Evolutionary conservation across 106 monocot species (phyloP), one percentile per base, ranked within the genome.

Genomic region (Phalaenopsis equestris): DNA sequence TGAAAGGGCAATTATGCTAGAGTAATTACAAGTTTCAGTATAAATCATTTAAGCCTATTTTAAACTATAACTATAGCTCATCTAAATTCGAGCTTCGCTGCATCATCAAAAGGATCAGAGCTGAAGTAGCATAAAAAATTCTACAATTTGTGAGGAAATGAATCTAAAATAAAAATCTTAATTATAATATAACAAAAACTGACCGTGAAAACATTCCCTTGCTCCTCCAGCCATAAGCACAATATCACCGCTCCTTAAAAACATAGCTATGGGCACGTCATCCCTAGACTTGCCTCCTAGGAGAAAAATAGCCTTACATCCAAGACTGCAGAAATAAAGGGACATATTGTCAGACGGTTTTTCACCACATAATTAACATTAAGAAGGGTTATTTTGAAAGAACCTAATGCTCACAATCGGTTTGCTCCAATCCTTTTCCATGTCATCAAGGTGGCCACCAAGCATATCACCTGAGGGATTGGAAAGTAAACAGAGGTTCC

Each of bases 331-430:
- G 67, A 41, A 85, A 24, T 83, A 67, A 41, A 83, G 11, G 39
- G 36, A 77, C 37, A 78, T 36, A 3, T 56, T 30, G 64, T 77
- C 8, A 30, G 72, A 16, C 42, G 42, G 5, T 52, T n/a, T 61
- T 61, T 70, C 16, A 56, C 49, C 42, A 24, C 24, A 78, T 43
- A 42, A 65, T 47, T 16, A 79, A 61, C 57, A 67, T 75, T 6
- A 74, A 74, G n/a, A 48, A 41, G 42, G 9, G 11, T 21, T 76
- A 78, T 17, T 21, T 49, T 52, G 65, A 48, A 24, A 6, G 83
- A 84, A 94, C 98, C 94, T 98, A 70, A 98, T 90, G 92, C 98
- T 98, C 36, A 98, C 98, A 64, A 98, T 98, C 75, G 98, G 98
- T 78, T 92, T 94, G 61, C 91, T 92, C 94, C 90, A 94, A 83